Percentiles rank a stretch among this genome's conserved stretches.
phyloP scores from a whole-genome alignment of 2,329 filamentous ascomycete genomes.

The Dactylellina haptotyla region DNA sequence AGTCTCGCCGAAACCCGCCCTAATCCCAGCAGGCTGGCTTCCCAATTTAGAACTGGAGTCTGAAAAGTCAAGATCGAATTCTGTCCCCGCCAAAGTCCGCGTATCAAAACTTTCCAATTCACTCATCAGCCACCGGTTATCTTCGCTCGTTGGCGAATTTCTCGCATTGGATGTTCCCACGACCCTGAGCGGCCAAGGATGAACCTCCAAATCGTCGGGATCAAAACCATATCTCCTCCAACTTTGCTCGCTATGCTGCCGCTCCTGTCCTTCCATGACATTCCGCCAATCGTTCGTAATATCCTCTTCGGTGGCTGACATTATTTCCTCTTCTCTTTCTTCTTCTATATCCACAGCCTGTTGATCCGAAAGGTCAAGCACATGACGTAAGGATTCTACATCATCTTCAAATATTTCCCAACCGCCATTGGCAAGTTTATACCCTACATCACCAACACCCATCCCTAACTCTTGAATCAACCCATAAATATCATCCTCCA shows the following conservation, averaged over 20 bases:
- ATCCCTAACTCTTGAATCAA: not conserved
- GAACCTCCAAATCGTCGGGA: conserved; percentile 7
- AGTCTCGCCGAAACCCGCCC: not conserved
- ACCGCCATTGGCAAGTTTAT: not conserved
- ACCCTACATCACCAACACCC: not conserved
- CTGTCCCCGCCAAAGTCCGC: too few relatives aligned
- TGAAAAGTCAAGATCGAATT: too few relatives aligned
- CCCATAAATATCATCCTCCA: not conserved
- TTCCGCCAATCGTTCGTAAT: not conserved
- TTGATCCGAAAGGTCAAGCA: not conserved
- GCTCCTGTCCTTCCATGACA: not conserved
- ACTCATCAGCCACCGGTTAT: too few relatives aligned
- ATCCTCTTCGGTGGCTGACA: conserved; percentile 2
- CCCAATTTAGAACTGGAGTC: too few relatives aligned
- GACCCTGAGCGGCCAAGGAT: conserved; percentile 8
- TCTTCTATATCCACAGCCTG: too few relatives aligned
- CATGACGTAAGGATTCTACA: not conserved
- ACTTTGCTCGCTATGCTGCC: not conserved
- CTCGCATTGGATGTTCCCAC: too few relatives aligned
- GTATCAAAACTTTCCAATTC: too few relatives aligned
- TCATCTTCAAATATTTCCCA: not conserved
- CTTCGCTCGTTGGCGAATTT: too few relatives aligned
- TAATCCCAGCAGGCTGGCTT: too few relatives aligned
- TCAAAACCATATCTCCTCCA: conserved; percentile 5
- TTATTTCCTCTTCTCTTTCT: not conserved